These are phyloP conservation scores for Boletus semigastroideus DNA, from an alignment of 1,284 basidiomycete species.

Conservation along the genomic window DNA sequence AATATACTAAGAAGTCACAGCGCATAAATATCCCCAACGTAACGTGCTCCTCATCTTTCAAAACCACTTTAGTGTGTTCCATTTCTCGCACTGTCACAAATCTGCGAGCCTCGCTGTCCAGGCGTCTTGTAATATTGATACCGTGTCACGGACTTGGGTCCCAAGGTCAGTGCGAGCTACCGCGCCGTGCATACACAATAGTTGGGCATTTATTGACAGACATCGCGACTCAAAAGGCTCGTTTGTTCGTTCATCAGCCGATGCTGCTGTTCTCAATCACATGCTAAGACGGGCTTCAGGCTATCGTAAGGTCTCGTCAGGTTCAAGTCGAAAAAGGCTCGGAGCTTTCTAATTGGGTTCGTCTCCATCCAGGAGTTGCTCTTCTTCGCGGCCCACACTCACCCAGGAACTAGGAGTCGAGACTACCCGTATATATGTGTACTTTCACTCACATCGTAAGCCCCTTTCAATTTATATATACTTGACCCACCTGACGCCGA, in stretches of 20 bases:
- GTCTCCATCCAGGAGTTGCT: not conserved
- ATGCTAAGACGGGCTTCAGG: not conserved
- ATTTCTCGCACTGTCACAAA: slow-evolving; percentile 5
- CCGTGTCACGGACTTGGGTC: slow-evolving; percentile 1
- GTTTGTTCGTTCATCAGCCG: not conserved
- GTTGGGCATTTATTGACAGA: not conserved
- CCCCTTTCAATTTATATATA: not conserved
- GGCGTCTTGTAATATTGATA: slow-evolving; percentile 3
- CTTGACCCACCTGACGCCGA: not conserved
- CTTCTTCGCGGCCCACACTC: not conserved
- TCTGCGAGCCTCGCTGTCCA: slow-evolving; percentile 6
- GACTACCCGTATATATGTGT: slow-evolving; percentile 2
- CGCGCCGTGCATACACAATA: not conserved
- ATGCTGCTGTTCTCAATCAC: not conserved
- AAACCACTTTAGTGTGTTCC: slow-evolving; percentile 10
- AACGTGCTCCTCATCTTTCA: slow-evolving; percentile 9
- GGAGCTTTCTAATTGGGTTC: not conserved
- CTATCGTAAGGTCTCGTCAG: not conserved
- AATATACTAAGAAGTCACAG: slow-evolving; percentile 4
- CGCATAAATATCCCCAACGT: slow-evolving; percentile 19
- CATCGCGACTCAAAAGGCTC: not conserved
- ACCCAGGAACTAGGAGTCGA: not conserved
- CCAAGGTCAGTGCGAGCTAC: not conserved
- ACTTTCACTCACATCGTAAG: not conserved
- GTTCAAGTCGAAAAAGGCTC: too few species aligned